Conservation (phyloP, 2,329 filamentous ascomycete genomes). For the Neonectria magnoliae region DNA sequence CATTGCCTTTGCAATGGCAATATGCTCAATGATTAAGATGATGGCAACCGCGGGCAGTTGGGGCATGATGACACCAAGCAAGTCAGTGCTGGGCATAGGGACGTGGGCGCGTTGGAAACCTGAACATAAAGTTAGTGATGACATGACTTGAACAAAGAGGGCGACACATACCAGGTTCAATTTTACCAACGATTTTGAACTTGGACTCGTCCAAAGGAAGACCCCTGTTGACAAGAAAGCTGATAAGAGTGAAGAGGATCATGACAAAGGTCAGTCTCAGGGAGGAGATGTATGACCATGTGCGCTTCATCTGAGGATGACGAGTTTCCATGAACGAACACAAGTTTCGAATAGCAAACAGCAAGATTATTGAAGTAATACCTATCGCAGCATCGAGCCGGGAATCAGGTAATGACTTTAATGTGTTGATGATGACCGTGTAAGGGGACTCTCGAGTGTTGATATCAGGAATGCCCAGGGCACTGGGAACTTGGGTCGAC, state of each 20-base stretch:
- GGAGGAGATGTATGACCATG: conserved; percentile 80
- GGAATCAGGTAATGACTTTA: conserved; percentile 53
- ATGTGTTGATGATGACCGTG: conserved; percentile 55
- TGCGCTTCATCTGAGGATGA: conserved; percentile 68
- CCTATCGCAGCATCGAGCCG: conserved; percentile 78
- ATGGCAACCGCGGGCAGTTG: conserved; percentile 79
- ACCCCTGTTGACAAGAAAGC: conserved; percentile 72
- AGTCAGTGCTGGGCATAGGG: conserved; percentile 63
- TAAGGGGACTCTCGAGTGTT: conserved; percentile 58
- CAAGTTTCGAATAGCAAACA: conserved; percentile 70
- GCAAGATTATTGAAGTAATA: conserved; percentile 70
- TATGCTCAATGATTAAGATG: conserved; percentile 83
- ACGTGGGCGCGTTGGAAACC: conserved; percentile 72
- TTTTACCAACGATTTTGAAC: conserved; percentile 72
- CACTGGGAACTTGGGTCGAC: conserved; percentile 56
- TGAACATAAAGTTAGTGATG: conserved; percentile 36
- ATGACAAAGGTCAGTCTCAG: conserved; percentile 80
- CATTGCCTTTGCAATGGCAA: conserved; percentile 85
- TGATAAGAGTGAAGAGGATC: conserved; percentile 78
- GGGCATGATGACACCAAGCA: conserved; percentile 67
- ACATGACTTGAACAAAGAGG: not conserved
- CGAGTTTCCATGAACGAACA: conserved; percentile 70
- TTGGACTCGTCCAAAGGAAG: conserved; percentile 56
- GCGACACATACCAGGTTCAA: conserved; percentile 65
- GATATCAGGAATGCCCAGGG: conserved; percentile 55